Conservation (phyloP, 768 basidiomycete species). For the Sarcomyxa edulis region DNA sequence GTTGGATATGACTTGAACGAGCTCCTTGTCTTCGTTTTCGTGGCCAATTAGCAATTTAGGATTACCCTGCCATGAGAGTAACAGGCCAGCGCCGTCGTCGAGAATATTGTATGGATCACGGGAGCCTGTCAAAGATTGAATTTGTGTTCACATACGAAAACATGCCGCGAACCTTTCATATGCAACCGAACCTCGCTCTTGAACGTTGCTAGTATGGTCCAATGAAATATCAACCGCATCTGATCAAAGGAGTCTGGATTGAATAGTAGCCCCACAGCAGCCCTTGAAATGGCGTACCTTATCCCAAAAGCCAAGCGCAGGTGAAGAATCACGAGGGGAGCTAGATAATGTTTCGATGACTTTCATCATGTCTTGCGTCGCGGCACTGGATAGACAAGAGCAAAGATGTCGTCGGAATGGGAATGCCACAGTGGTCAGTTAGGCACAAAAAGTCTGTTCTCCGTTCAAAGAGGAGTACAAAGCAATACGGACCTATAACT, state of each 20-base stretch:
- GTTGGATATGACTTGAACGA: constrained; percentile 79
- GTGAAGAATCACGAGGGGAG: constrained; percentile 75
- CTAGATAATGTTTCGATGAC: constrained; percentile 78
- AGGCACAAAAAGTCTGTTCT: too few relatives aligned
- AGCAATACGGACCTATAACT: too few relatives aligned
- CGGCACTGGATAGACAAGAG: too few relatives aligned
- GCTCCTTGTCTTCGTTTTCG: constrained; percentile 65
- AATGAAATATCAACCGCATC: constrained; percentile 80
- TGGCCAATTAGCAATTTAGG: constrained; percentile 67
- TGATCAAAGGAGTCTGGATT: constrained; percentile 18
- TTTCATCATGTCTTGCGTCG: constrained; percentile 81
- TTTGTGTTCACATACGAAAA: constrained; percentile 1
- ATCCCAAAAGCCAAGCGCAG: constrained; percentile 91
- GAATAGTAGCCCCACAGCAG: neutral
- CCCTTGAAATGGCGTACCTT: constrained; percentile 46
- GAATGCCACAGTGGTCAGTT: too few relatives aligned
- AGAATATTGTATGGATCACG: constrained; percentile 73
- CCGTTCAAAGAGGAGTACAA: too few relatives aligned
- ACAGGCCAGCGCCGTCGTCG: constrained; percentile 81
- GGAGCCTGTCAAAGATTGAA: constrained; percentile 45
- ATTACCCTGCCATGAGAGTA: constrained; percentile 76
- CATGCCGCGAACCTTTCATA: constrained; percentile 65
- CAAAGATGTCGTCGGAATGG: too few relatives aligned
- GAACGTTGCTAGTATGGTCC: constrained; percentile 68
- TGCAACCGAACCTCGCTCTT: constrained; percentile 68